These are phyloP conservation scores for Chlamydomonas reinhardtii DNA, from an alignment of 163 green algal genomes.

Conservation along the genomic window DNA sequence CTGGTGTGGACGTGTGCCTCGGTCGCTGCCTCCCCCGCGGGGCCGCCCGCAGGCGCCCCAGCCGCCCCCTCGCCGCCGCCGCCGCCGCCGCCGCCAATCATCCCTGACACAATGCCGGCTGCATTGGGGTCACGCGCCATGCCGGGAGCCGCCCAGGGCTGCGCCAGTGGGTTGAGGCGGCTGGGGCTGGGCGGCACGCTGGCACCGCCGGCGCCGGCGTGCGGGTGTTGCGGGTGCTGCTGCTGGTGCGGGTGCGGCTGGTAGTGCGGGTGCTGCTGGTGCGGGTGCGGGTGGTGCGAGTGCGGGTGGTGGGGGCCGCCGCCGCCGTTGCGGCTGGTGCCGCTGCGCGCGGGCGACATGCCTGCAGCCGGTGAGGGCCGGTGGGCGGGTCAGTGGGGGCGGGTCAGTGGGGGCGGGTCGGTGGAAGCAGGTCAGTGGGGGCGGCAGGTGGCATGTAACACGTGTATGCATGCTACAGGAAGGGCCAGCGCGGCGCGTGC, in stretches of 20 bases:
- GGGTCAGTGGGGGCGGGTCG: too few species aligned
- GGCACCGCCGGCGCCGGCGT: background rate
- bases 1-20: too few species aligned
- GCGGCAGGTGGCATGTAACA: too few species aligned
- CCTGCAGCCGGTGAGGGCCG: too few species aligned
- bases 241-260: too few species aligned
- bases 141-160: conserved; percentile 48
- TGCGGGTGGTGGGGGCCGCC: background rate
- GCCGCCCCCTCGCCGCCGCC: background rate
- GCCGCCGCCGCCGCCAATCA: background rate
- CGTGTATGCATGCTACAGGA: too few species aligned
- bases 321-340: background rate
- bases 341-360: background rate
- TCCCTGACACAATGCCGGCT: background rate
- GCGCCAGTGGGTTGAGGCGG: conserved; percentile 48
- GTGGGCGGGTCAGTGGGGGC: too few species aligned
- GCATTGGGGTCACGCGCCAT: conserved; percentile 9
- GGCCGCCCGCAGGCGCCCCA: background rate
- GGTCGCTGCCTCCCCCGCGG: too few species aligned
- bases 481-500: too few species aligned
- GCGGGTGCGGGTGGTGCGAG: background rate
- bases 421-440: too few species aligned
- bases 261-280: too few species aligned
- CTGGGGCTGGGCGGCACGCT: conserved; percentile 38
- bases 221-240: too few species aligned